phyloP scores from a whole-genome alignment of 2,329 filamentous ascomycete species.

The Neopestalotiopsis rosae region DNA sequence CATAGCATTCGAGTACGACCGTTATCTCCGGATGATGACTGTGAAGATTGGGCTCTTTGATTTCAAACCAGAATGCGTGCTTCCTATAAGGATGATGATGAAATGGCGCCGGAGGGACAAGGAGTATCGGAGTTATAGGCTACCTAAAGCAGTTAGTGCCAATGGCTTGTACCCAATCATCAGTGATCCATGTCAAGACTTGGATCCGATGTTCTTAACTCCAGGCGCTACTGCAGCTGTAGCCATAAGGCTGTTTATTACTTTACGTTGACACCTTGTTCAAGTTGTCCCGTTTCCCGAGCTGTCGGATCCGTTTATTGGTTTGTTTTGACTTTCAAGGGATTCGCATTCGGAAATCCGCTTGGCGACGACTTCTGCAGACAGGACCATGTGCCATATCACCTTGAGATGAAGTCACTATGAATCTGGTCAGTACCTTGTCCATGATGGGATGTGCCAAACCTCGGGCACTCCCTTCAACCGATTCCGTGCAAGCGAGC shows the following conservation, averaged over 20 bases:
- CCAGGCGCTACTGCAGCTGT: background rate
- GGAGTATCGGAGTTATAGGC: background rate
- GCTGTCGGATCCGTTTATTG: background rate
- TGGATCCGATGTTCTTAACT: background rate
- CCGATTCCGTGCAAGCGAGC: too few relatives aligned
- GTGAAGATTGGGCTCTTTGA: background rate
- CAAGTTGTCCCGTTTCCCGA: too few relatives aligned
- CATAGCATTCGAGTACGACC: background rate
- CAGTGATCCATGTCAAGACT: background rate
- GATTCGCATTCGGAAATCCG: background rate
- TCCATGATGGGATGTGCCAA: too few relatives aligned
- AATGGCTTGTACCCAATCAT: background rate
- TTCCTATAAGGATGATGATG: background rate
- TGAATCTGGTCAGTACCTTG: too few relatives aligned
- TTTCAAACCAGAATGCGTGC: background rate
- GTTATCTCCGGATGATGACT: background rate
- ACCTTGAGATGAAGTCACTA: too few relatives aligned
- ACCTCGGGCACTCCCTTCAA: too few relatives aligned
- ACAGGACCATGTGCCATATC: background rate
- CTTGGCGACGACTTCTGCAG: background rate
- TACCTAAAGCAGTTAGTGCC: background rate
- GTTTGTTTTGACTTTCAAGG: background rate
- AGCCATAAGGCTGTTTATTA: too few relatives aligned
- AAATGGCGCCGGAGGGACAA: too few relatives aligned
- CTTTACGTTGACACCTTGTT: too few relatives aligned